These are phyloP conservation scores for Alternaria ethzedia DNA, from an alignment of 2,329 filamentous ascomycete genomes.

Conservation along the genomic window DNA sequence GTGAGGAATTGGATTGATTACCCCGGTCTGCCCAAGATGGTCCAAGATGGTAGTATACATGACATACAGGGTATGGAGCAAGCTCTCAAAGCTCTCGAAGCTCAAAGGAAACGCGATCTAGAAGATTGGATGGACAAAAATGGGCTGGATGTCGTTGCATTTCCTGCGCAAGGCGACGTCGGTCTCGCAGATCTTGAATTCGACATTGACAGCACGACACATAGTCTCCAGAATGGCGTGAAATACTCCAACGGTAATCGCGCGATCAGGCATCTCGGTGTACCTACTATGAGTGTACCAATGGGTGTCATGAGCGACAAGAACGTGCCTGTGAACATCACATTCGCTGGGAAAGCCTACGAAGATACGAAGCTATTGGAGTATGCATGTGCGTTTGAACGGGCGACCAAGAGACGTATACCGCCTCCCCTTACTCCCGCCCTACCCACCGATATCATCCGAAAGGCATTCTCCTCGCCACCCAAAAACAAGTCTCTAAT, in stretches of 20 bases:
- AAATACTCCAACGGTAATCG: conserved; percentile 62
- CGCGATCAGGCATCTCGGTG: conserved; percentile 60
- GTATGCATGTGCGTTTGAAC: conserved; percentile 33
- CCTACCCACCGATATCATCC: conserved; percentile 20
- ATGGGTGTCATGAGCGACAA: conserved; percentile 59
- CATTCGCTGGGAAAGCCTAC: conserved; percentile 59
- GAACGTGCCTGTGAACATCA: conserved; percentile 61
- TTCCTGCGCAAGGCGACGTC: conserved; percentile 60
- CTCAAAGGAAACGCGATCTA: conserved; percentile 56
- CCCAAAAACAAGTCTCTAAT: neutral
- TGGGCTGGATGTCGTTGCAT: conserved; percentile 55
- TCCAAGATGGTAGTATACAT: conserved; percentile 47
- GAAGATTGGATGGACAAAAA: conserved; percentile 59
- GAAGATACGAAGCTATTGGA: conserved; percentile 49
- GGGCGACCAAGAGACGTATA: conserved; percentile 16
- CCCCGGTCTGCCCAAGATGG: conserved; percentile 39
- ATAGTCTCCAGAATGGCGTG: conserved; percentile 59
- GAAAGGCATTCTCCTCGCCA: neutral
- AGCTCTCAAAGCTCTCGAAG: conserved; percentile 57
- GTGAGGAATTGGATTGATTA: conserved; percentile 51
- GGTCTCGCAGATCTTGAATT: conserved; percentile 58
- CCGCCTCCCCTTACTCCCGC: conserved; percentile 18
- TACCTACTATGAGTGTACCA: conserved; percentile 61
- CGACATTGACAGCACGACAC: conserved; percentile 30
- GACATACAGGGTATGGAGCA: conserved; percentile 52